These are phyloP conservation scores for Pistacia integerrima DNA, from an alignment of 345 rosid species.

Conservation along the genomic window DNA sequence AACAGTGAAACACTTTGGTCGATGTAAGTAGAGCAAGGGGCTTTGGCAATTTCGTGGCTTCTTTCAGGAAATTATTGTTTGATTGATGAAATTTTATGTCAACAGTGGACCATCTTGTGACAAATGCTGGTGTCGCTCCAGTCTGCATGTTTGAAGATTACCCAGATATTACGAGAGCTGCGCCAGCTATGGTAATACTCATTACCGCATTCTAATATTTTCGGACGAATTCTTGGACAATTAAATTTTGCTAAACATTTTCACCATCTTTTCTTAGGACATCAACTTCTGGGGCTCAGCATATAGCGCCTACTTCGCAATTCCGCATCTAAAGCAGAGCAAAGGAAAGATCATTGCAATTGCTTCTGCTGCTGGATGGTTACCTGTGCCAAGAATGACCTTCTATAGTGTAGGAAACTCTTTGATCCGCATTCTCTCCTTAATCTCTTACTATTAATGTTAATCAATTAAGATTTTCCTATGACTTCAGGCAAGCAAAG, in stretches of 20 bases:
- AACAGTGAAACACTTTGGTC: constrained; percentile 47
- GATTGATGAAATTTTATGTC: neutral
- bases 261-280: constrained; percentile 28
- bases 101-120: constrained; percentile 73
- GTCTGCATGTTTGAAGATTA: constrained; percentile 52
- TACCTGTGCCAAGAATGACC: constrained; percentile 44
- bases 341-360: constrained; percentile 51
- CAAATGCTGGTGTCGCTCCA: constrained; percentile 58
- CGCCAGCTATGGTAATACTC: constrained; percentile 47
- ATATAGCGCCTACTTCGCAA: constrained; percentile 39
- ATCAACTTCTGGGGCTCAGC: constrained; percentile 61
- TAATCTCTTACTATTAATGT: neutral
- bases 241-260: neutral
- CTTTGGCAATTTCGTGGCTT: neutral
- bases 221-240: neutral
- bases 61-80: no score
- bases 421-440: neutral
- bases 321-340: constrained; percentile 40
- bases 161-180: constrained; percentile 40
- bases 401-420: constrained; percentile 41
- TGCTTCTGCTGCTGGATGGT: constrained; percentile 47
- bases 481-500: constrained; percentile 54
- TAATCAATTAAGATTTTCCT: neutral
- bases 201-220: neutral
- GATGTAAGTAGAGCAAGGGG: constrained; percentile 33